These are phyloP conservation scores for Mycena sp. DNA, from an alignment of 1,284 basidiomycete genomes.

Conservation along the genomic window DNA sequence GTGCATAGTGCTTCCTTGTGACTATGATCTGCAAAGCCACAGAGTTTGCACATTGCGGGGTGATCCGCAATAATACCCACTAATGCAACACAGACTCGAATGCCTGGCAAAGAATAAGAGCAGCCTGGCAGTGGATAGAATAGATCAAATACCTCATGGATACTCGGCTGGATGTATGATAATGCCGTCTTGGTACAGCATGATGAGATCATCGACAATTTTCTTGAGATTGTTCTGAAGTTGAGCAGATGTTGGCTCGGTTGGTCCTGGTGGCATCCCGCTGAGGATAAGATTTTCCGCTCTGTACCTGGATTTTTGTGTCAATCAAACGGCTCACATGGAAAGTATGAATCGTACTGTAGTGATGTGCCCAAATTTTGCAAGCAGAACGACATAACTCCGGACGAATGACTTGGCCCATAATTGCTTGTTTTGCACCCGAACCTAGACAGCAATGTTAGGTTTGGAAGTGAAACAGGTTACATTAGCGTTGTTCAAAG, in stretches of 20 bases:
- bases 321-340: not conserved
- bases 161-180: conserved; percentile 23
- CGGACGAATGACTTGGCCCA: conserved; percentile 28
- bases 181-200: conserved; percentile 40
- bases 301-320: conserved; percentile 34
- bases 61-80: conserved; percentile 43
- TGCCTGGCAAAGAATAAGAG: conserved; percentile 34
- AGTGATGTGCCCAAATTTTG: conserved; percentile 18
- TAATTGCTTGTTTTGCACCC: conserved; percentile 20
- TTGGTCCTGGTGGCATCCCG: conserved; percentile 47
- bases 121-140: not conserved
- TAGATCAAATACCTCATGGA: conserved; percentile 26
- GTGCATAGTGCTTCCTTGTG: conserved; percentile 35
- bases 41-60: conserved; percentile 43
- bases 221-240: conserved; percentile 38
- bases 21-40: conserved; percentile 41
- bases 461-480: too few relatives aligned
- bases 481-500: too few relatives aligned
- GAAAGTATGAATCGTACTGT: not conserved
- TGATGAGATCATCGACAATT: conserved; percentile 45
- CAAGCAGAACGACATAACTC: conserved; percentile 19
- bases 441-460: too few relatives aligned
- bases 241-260: conserved; percentile 44
- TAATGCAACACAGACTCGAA: conserved; percentile 35
- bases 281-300: conserved; percentile 42